Evolutionary conservation across 2,329 filamentous ascomycete genomes (phyloP), one percentile per base, ranked within the genome.

Genomic region (Alternaria sp.): DNA sequence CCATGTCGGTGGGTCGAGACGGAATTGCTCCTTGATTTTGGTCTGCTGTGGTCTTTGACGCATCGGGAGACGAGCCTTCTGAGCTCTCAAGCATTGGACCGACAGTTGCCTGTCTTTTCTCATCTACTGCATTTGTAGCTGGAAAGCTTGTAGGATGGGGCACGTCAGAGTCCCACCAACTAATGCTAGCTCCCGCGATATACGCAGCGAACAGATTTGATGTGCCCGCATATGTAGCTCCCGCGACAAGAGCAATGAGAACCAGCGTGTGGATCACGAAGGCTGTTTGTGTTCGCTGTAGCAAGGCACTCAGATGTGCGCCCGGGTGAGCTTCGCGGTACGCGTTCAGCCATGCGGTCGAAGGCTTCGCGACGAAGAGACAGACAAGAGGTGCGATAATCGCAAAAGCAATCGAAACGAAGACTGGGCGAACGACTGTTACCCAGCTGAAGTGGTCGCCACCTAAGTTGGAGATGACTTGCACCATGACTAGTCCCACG

Each of bases 401-500:
- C 0, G 84, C 86, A 68, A 90, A 88, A 0, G 79, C 87, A 13
- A 87, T 55, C 1, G 85, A 86, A 1, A 86, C 86, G 26, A 84
- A 77, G 2, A 88, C 76, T 0, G 86, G 86, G 26, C 86, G 78
- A 12, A 86, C 73, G 11, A 88, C 76, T 4, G 81, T 84, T 6
- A 80, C 69, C 1, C 79, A 77, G 45, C 68, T 78, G 64, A 86
- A 77, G 4, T 66, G 69, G 9, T 65, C 69, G 49, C 75, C 57
- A 78, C 90, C 85, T 0, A 95, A 81, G 50, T 89, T 89, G 0
- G 90, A 87, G 21, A 96, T 90, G 49, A 95, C 86, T 68, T 92
- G 88, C 0, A 93, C 90, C 87, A 95, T 91, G 8, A 94, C 87
- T 10, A 95, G 81, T 0, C 91, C 91, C 2, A 92, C 86, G 0